Evolutionary conservation across 805 yeast species (phyloP), one percentile per base, ranked within the genome.

Genomic region (Metschnikowia anglica): DNA sequence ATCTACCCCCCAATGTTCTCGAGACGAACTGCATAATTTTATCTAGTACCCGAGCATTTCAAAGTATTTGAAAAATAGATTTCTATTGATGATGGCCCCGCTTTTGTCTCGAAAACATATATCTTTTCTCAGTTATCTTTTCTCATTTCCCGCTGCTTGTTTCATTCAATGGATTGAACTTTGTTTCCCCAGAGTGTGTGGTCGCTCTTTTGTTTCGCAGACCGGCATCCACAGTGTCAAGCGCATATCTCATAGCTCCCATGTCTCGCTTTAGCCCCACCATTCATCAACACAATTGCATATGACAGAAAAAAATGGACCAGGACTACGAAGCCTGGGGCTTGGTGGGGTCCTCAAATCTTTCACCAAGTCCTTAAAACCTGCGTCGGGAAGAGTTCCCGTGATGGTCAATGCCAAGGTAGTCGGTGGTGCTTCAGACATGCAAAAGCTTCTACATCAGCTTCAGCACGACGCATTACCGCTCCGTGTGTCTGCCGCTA

Each of bases 401-500:
- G 55, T 49, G 27, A 44, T 56, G 48, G 63, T 73, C 15, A 74
- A 73, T 41, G 71, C 76, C 4, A 60, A 66, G 4, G 67, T 66
- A 3, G 73, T 74, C 1, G 76, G 77, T 1, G 72, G 73, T 11
- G 73, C 74, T n/a, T 52, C 55, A 13, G 68, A 65, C 36, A 66
- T 70, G 46, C 72, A 66, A 39, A 53, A 58, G 36, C 58, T 73
- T 8, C 61, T 74, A 21, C 53, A 59, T n/a, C 68, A 66, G 25
- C 60, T 75, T 7, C 62, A 66, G 45, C 51, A 56, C 23, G 73
- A 73, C 1, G 56, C 72, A 0, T 44, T 62, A 7, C 55, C 72
- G 1, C 40, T 57, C 9, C 64, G 81, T 47, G 66, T 76, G 1
- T 66, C 73, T 1, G 80, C 85, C 0, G 80, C 85, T 0, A 67